phyloP scores from a whole-genome alignment of 805 yeast species.

The Yarrowia porcina region DNA sequence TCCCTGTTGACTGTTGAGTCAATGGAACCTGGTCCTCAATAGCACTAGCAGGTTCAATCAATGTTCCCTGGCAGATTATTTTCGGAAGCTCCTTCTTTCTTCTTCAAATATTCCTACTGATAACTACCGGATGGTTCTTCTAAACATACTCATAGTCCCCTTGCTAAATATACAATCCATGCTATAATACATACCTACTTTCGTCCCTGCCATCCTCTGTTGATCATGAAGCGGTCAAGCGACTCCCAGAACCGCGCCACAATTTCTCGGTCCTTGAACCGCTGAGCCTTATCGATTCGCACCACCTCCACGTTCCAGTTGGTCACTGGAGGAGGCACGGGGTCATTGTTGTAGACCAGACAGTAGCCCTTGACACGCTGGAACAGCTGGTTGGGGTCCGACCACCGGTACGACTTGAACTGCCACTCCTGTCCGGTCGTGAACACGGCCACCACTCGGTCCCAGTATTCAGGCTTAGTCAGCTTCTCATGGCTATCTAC shows the following conservation, averaged over 20 bases:
- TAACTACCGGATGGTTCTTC: too few relatives aligned
- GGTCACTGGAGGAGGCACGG: slow-evolving; percentile 66
- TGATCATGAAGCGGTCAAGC: slow-evolving; percentile 67
- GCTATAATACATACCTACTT: slow-evolving; percentile 20
- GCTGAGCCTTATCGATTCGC: slow-evolving; percentile 70
- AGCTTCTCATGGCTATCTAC: slow-evolving; percentile 86
- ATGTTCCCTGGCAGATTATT: too few relatives aligned
- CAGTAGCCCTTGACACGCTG: slow-evolving; percentile 81
- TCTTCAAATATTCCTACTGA: too few relatives aligned
- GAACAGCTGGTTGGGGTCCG: slow-evolving; percentile 74
- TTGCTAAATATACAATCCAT: not conserved
- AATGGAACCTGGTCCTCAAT: too few relatives aligned
- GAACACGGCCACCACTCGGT: slow-evolving; percentile 89
- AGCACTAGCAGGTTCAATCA: too few relatives aligned
- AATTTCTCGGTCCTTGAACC: slow-evolving; percentile 87
- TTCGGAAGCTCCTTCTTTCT: too few relatives aligned
- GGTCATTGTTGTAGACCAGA: slow-evolving; percentile 72
- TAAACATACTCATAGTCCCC: too few relatives aligned
- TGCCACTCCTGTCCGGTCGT: slow-evolving; percentile 99
- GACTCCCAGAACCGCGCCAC: slow-evolving; percentile 82
- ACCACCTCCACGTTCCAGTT: slow-evolving; percentile 88
- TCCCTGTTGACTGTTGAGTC: too few relatives aligned
- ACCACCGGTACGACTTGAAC: slow-evolving; percentile 80
- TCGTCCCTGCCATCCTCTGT: slow-evolving; percentile 52
- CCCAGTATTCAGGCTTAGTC: slow-evolving; percentile 96